phyloP scores from a whole-genome alignment of 2,329 filamentous ascomycete genomes.

The Massarina eburnea region DNA sequence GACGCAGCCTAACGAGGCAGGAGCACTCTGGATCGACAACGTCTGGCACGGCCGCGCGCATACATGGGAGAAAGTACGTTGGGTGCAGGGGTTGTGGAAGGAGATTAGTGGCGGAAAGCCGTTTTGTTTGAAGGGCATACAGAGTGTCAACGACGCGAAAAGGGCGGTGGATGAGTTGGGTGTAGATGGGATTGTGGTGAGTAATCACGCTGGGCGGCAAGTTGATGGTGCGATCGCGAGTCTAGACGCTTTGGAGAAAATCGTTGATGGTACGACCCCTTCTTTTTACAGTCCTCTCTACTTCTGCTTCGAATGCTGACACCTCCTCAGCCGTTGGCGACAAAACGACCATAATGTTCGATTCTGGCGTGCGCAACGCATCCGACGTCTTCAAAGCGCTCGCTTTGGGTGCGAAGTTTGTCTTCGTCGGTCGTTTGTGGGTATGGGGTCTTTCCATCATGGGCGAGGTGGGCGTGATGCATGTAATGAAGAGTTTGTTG shows the following conservation, averaged over 20 bases:
- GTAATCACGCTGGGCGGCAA: conserved; percentile 71
- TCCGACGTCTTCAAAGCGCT: conserved; percentile 64
- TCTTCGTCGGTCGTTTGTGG: conserved; percentile 63
- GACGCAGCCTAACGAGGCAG: conserved; percentile 56
- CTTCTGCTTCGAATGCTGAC: not conserved
- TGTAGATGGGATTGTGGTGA: conserved; percentile 68
- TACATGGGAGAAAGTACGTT: conserved; percentile 67
- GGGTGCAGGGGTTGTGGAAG: conserved; percentile 62
- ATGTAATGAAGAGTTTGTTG: conserved; percentile 63
- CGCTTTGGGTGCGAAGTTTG: conserved; percentile 63
- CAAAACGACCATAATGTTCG: conserved; percentile 59
- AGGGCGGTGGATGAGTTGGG: conserved; percentile 59
- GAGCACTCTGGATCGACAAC: conserved; percentile 65
- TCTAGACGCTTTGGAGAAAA: conserved; percentile 62
- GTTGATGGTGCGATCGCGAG: conserved; percentile 63
- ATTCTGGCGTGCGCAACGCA: conserved; percentile 60
- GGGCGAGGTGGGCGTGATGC: conserved; percentile 62
- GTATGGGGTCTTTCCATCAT: conserved; percentile 62
- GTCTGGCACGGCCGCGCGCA: conserved; percentile 66
- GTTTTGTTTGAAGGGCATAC: conserved; percentile 70
- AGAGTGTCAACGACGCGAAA: conserved; percentile 64
- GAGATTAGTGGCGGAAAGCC: conserved; percentile 57
- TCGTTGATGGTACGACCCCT: conserved; percentile 54
- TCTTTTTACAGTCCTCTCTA: conserved; percentile 1
- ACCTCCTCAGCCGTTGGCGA: conserved; percentile 48